Evolutionary conservation across 768 basidiomycete species (phyloP).

Genomic region (Collybia sordida): DNA sequence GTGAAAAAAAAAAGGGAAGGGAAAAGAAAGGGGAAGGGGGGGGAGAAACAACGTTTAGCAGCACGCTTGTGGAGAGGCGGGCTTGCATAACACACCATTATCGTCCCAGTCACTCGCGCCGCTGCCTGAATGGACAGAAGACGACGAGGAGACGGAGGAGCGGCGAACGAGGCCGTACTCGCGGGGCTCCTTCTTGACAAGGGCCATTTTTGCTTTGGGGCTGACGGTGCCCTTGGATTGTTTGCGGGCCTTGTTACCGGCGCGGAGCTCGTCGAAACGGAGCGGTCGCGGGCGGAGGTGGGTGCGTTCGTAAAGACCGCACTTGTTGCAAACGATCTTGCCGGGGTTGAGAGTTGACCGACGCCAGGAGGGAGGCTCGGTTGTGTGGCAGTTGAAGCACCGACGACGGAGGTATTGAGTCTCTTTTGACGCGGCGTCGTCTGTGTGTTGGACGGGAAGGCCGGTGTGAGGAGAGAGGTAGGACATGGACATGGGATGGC

Average conservation of each 20-base stretch:
- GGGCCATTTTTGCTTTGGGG: conserved; percentile 33
- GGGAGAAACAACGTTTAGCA: conserved; percentile 15
- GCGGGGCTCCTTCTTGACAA: conserved; percentile 65
- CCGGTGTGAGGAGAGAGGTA: conserved; percentile 44
- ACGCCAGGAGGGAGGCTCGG: conserved; percentile 88
- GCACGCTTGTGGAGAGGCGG: conserved; percentile 12
- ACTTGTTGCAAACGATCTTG: conserved; percentile 95
- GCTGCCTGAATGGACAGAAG: conserved; percentile 53
- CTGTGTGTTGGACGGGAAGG: conserved; percentile 81
- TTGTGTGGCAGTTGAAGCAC: conserved; percentile 91
- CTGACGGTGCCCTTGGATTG: conserved; percentile 36
- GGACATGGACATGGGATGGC: conserved; percentile 33
- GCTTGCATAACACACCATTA: conserved; percentile 50
- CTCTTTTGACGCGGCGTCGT: conserved; percentile 88
- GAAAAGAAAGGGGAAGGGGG: background rate
- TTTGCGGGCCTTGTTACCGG: conserved; percentile 83
- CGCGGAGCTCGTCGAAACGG: conserved; percentile 84
- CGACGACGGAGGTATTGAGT: conserved; percentile 86
- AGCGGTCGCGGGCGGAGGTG: conserved; percentile 81
- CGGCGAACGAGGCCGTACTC: conserved; percentile 55
- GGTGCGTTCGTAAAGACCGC: conserved; percentile 88
- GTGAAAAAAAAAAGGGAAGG: background rate
- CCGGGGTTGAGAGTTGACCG: conserved; percentile 86
- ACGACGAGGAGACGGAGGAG: conserved; percentile 62
- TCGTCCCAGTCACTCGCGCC: conserved; percentile 83